Percentiles rank a stretch among this genome's conserved stretches.
phyloP scores from a whole-genome alignment of 768 basidiomycete genomes.

The Suillus paluster region DNA sequence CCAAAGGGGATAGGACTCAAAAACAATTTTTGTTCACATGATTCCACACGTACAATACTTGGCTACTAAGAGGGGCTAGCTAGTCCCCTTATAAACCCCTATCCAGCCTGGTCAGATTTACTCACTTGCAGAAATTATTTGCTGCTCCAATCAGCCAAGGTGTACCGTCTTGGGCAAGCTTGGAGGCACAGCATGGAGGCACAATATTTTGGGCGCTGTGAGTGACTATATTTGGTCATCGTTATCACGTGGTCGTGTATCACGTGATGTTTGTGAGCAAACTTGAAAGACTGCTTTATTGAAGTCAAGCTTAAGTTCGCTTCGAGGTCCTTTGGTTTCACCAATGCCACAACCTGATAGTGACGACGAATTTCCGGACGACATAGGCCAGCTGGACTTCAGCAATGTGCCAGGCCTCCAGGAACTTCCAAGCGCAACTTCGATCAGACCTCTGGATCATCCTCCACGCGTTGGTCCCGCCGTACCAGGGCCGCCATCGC shows the following conservation, averaged over 20 bases:
- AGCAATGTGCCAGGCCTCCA: conserved; percentile 42
- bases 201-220: too few species aligned
- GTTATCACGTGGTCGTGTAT: background rate
- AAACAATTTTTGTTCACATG: conserved; percentile 1
- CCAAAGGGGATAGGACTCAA: background rate
- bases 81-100: too few species aligned
- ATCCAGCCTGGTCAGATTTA: background rate
- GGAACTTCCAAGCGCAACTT: conserved; percentile 10
- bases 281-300: too few species aligned
- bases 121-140: background rate
- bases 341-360: conserved; percentile 30
- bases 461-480: background rate
- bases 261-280: background rate
- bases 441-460: conserved; percentile 2
- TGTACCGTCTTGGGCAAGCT: too few species aligned
- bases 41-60: background rate
- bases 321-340: background rate
- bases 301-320: background rate
- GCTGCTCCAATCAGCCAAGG: background rate
- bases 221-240: background rate
- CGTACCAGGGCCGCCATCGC: background rate
- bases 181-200: too few species aligned
- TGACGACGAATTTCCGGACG: conserved; percentile 62
- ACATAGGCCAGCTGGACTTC: conserved; percentile 54
- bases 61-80: background rate